Conservation (phyloP, 1,284 basidiomycete genomes). For the Leccinum subatratum region DNA sequence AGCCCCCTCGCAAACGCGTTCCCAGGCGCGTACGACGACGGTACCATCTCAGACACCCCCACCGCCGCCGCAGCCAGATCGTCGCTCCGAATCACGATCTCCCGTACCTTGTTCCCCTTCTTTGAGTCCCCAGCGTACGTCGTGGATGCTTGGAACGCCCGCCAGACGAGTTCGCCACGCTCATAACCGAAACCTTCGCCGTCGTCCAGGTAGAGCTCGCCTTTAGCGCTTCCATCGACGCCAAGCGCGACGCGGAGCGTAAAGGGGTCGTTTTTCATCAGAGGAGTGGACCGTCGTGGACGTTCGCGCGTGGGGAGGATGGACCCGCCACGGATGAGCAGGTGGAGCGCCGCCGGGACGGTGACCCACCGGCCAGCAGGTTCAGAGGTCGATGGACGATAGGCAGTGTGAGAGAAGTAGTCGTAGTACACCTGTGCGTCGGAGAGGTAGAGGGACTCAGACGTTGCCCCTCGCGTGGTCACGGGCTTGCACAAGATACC, state of each 20-base stretch:
- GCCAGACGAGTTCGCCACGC: slow-evolving; percentile 80
- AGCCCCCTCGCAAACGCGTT: slow-evolving; percentile 73
- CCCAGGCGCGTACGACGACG: slow-evolving; percentile 45
- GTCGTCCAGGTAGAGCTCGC: slow-evolving; percentile 94
- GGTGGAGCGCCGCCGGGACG: slow-evolving; percentile 72
- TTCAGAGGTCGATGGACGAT: slow-evolving; percentile 16
- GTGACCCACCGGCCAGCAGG: slow-evolving; percentile 42
- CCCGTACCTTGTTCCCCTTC: slow-evolving; percentile 28
- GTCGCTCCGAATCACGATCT: slow-evolving; percentile 47
- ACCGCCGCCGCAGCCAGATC: slow-evolving; percentile 44
- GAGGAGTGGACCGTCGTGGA: slow-evolving; percentile 76
- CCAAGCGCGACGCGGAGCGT: slow-evolving; percentile 83
- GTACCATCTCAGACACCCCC: slow-evolving; percentile 45
- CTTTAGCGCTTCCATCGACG: slow-evolving; percentile 61
- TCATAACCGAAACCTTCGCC: slow-evolving; percentile 81
- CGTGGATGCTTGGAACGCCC: slow-evolving; percentile 60
- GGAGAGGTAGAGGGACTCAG: slow-evolving; percentile 78
- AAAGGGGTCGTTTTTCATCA: slow-evolving; percentile 92
- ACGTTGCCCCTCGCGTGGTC: slow-evolving; percentile 67
- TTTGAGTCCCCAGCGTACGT: slow-evolving; percentile 16
- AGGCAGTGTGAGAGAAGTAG: slow-evolving; percentile 64
- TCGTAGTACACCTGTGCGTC: slow-evolving; percentile 96
- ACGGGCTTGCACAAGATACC: slow-evolving; percentile 93
- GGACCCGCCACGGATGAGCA: slow-evolving; percentile 89
- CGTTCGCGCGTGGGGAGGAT: slow-evolving; percentile 86